Evolutionary conservation across 1,284 basidiomycete genomes (phyloP), one percentile per base, ranked within the genome.

Genomic region (Sanguinoderma infundibulare): DNA sequence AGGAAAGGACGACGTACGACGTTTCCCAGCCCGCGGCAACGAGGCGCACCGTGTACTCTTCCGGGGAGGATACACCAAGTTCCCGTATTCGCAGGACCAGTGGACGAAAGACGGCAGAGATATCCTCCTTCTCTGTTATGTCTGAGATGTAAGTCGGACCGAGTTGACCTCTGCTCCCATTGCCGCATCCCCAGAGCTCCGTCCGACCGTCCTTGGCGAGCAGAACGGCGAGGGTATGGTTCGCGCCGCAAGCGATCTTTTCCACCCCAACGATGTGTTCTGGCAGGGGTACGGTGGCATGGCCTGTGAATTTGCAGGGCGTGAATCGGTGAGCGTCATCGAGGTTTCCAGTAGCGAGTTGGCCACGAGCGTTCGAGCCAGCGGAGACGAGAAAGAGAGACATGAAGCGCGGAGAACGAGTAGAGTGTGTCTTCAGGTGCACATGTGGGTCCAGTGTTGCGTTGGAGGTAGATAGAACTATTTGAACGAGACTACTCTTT

Each of bases 21-120:
- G 93, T 93, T 72, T 95, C 91, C 94, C 94, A 96, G 28, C 86
- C 83, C 1, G 89, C 84, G 6, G 86, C 86, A 42, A 95, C 74
- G 14, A 75, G 60, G 53, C 77, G 79, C 49, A 77, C 73, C 17
- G 67, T 60, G 68, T 83, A 83, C 4, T 69, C 77, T 7, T 64
- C 60, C 6, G 14, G 9, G 17, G 0, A 4, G 5, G 38, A 17
- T 8, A 8, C 7, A 2, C 72, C 74, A 10, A 72, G 58, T 39
- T 70, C 65, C 14, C 73, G 68, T 12, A 81, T 62, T 5, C 74
- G 69, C 6, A 87, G 69, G 47, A 77, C 67, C 46, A 92, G 75
- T 12, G 71, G 80, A 55, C 71, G 73, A 70, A 91, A 89, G n/a
- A 50, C 30, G 17, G 80, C 59, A 1, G 65, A 57, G 46, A 49